Percentiles rank a stretch among this genome's conserved stretches.
phyloP scores from a whole-genome alignment of 169 alveolate species.

The Babesia caballi region DNA sequence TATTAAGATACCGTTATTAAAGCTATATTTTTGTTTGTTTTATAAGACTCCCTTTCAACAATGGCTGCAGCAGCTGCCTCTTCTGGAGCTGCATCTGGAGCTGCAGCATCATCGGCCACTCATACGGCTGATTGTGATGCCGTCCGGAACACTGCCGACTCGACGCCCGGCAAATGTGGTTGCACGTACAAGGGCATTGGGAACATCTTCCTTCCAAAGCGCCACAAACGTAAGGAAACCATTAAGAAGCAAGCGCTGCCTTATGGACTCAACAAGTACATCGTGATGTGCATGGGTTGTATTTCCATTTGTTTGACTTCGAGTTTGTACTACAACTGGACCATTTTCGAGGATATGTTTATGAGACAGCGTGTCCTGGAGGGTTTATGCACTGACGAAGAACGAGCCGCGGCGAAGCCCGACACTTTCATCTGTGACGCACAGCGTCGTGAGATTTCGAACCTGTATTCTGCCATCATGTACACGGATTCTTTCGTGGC shows the following conservation, averaged over 20 bases:
- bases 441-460: constrained; percentile 46
- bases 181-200: not conserved
- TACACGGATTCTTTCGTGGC: constrained; percentile 32
- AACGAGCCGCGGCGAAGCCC: constrained; percentile 10
- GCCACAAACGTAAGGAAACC: not conserved
- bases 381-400: constrained; percentile 39
- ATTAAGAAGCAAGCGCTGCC: constrained; percentile 30
- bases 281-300: constrained; percentile 26
- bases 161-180: not conserved
- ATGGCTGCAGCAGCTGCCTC: not conserved
- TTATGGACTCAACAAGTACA: constrained; percentile 21
- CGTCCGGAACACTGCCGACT: not conserved
- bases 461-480: constrained; percentile 22
- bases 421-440: constrained; percentile 43
- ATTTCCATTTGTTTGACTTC: constrained; percentile 40
- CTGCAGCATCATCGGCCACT: too few relatives aligned
- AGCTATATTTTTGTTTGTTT: not conserved
- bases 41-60: not conserved
- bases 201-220: constrained; percentile 5
- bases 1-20: too few relatives aligned
- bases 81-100: too few relatives aligned
- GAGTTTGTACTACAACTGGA: constrained; percentile 63
- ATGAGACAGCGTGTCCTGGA: constrained; percentile 17
- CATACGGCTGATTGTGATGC: not conserved
- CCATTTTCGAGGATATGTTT: constrained; percentile 47